Conservation (phyloP, 305 asterid species). For the Solanum hybrid region DNA sequence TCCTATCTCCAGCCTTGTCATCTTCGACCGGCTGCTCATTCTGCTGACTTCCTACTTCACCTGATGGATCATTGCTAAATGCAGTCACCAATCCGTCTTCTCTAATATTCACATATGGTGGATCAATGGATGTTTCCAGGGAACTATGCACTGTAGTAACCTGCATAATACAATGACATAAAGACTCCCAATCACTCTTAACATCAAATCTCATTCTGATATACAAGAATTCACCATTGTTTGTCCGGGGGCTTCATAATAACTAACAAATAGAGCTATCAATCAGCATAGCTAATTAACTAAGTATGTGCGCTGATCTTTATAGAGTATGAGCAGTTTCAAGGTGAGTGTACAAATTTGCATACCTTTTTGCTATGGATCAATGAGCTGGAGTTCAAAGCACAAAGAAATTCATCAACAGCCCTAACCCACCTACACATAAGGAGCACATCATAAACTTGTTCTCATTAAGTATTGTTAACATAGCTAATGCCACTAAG, state of each 20-base stretch:
- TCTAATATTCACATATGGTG: conserved; percentile 45
- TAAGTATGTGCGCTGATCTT: neutral
- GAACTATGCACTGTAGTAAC: conserved; percentile 27
- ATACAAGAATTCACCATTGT: neutral
- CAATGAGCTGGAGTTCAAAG: conserved; percentile 55
- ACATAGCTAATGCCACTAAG: neutral
- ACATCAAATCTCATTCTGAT: neutral
- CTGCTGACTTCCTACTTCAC: conserved; percentile 15
- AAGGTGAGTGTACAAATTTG: neutral
- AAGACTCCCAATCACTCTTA: neutral
- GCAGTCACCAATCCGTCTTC: conserved; percentile 59
- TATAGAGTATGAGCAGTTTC: neutral
- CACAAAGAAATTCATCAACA: conserved; percentile 66
- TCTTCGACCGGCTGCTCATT: conserved; percentile 6
- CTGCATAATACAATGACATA: conserved; percentile 11
- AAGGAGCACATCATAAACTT: neutral
- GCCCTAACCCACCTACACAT: conserved; percentile 94
- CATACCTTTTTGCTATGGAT: conserved; percentile 47
- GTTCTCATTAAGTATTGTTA: neutral
- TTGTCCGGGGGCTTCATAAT: neutral
- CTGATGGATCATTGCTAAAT: conserved; percentile 22
- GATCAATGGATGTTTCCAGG: conserved; percentile 57
- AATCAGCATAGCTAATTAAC: neutral
- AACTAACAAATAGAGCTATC: neutral
- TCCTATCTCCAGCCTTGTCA: conserved; percentile 14